Percentiles rank a stretch among this genome's conserved stretches.
These are phyloP conservation scores for Oxytropis ochrocephala DNA, from an alignment of 306 rosid genomes.

Conservation along the genomic window DNA sequence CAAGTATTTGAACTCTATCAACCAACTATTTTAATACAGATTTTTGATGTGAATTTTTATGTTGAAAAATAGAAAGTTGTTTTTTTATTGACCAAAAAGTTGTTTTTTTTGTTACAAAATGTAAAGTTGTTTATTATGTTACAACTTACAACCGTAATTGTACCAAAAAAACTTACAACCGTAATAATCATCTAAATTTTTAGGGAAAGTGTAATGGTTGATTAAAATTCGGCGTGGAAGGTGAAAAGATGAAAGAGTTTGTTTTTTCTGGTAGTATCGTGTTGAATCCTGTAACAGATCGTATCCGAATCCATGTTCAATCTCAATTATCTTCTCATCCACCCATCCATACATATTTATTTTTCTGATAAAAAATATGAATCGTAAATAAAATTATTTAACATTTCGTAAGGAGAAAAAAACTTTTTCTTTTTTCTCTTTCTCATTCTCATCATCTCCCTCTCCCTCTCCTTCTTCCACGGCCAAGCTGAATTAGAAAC, in stretches of 20 bases:
- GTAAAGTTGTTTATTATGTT: background rate
- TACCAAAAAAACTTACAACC: background rate
- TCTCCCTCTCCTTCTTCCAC: background rate
- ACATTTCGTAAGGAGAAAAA: background rate
- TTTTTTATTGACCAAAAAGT: background rate
- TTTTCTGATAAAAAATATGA: background rate
- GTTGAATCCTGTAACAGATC: background rate
- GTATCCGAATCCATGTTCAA: background rate
- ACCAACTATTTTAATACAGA: too few relatives aligned
- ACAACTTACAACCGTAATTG: too few relatives aligned
- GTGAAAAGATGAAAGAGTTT: background rate
- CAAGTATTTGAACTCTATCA: too few relatives aligned
- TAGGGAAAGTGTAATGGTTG: background rate
- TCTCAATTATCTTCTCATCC: conserved; percentile 3
- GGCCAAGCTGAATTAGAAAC: conserved; percentile 12
- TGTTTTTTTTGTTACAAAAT: background rate
- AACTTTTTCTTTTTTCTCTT: background rate
- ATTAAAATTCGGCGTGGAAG: background rate
- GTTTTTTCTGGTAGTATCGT: conserved; percentile 19
- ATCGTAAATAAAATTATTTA: background rate
- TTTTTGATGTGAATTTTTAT: too few relatives aligned
- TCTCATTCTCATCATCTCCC: background rate
- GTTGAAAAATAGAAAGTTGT: background rate
- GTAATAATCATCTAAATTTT: background rate
- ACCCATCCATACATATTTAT: background rate